Conservation (phyloP, 1,139 yeast genomes). For the Blastobotrys malaysiensis region DNA sequence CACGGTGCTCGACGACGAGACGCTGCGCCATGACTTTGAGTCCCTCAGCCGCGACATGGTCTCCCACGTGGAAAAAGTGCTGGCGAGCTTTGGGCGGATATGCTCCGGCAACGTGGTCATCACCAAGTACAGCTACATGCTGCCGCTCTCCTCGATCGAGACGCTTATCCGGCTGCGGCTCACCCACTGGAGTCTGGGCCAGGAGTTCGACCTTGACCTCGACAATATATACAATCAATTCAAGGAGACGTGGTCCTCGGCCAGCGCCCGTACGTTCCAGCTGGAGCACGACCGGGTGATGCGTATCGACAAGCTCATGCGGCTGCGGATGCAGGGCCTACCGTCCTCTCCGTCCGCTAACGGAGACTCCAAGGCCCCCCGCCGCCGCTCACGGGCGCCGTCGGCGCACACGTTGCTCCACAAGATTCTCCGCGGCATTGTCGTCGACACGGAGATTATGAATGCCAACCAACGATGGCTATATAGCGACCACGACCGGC, state of each 20-base stretch:
- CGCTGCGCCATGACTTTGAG: neutral
- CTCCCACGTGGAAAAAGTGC: neutral
- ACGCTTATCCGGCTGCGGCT: conserved; percentile 2
- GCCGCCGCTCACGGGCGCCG: neutral
- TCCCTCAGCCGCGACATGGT: neutral
- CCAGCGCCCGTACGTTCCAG: neutral
- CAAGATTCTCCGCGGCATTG: neutral
- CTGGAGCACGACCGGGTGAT: neutral
- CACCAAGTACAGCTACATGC: neutral
- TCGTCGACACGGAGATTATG: neutral
- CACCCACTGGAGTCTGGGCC: conserved; percentile 2
- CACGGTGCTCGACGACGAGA: neutral
- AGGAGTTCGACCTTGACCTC: conserved; percentile 1
- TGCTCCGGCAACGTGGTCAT: neutral
- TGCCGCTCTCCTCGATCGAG: neutral
- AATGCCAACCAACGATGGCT: neutral
- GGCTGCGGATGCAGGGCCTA: neutral
- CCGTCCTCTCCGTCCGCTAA: neutral
- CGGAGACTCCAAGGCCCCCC: neutral
- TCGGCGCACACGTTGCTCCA: neutral
- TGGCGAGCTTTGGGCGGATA: neutral
- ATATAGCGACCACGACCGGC: neutral
- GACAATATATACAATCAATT: neutral
- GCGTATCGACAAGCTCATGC: neutral
- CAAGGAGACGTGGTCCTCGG: conserved; percentile 1